Evolutionary conservation across 345 rosid species (phyloP).

Genomic region (Camelina laxa): DNA sequence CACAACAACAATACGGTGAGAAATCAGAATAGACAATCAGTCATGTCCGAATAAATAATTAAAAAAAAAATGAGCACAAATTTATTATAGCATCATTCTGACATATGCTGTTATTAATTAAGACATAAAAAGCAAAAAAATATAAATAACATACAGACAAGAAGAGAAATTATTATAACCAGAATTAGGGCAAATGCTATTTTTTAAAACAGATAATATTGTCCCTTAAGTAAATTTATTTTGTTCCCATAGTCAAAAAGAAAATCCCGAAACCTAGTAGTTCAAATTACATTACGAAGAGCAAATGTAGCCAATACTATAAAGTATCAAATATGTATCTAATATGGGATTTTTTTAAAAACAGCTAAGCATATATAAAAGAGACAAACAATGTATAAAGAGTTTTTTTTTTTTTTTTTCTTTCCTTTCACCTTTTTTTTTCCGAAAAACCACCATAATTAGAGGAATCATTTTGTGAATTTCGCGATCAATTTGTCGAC

Average conservation of each 20-base stretch:
- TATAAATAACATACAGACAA: background rate
- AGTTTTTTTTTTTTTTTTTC: background rate
- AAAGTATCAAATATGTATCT: slow-evolving; percentile 18
- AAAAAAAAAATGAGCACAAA: background rate
- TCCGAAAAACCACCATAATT: slow-evolving; percentile 17
- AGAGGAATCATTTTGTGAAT: slow-evolving; percentile 55
- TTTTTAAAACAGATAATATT: background rate
- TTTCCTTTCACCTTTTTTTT: background rate
- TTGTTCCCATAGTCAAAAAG: slow-evolving; percentile 10
- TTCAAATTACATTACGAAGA: slow-evolving; percentile 34
- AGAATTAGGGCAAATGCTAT: background rate
- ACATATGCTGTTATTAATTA: background rate
- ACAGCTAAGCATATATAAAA: slow-evolving; percentile 33
- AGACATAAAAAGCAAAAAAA: background rate
- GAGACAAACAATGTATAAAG: slow-evolving; percentile 29
- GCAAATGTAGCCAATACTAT: slow-evolving; percentile 13
- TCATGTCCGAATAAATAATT: too few relatives aligned
- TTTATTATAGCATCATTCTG: background rate
- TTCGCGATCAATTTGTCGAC: slow-evolving; percentile 92
- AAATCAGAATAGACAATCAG: too few relatives aligned
- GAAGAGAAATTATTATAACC: background rate
- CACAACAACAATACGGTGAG: too few relatives aligned
- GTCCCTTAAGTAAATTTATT: slow-evolving; percentile 29
- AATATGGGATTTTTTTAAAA: slow-evolving; percentile 7
- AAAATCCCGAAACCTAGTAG: slow-evolving; percentile 18